A percentile compares a stretch with the other conserved stretches of the same genome.
Evolutionary conservation across 768 basidiomycete genomes (phyloP).

Genomic region (Leccinum aurantiacum): DNA sequence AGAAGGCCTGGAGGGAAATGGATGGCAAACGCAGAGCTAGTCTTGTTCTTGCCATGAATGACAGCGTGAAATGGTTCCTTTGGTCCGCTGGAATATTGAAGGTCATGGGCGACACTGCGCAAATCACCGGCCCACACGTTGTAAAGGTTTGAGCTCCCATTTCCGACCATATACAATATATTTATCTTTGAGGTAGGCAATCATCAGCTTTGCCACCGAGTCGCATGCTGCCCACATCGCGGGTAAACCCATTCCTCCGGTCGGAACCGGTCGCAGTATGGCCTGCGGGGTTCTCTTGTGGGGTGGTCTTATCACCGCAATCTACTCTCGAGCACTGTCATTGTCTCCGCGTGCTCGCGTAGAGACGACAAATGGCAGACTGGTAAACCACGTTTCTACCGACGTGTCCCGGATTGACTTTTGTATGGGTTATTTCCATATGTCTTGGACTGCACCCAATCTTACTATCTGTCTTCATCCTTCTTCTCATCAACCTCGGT

Average conservation of each 20-base stretch:
- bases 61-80: slow-evolving; percentile 75
- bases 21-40: slow-evolving; percentile 65
- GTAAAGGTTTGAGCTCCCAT: slow-evolving; percentile 59
- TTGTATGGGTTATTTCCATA: too few species aligned
- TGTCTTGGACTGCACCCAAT: too few species aligned
- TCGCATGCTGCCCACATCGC: slow-evolving; percentile 53
- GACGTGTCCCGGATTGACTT: slow-evolving; percentile 56
- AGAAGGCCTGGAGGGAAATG: slow-evolving; percentile 62
- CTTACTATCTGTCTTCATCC: too few species aligned
- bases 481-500: too few species aligned
- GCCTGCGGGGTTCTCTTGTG: slow-evolving; percentile 77
- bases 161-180: neutral
- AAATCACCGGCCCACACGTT: slow-evolving; percentile 72
- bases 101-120: slow-evolving; percentile 66
- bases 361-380: slow-evolving; percentile 73
- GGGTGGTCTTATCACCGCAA: slow-evolving; percentile 82
- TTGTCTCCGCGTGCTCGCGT: slow-evolving; percentile 79
- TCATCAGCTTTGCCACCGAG: slow-evolving; percentile 67
- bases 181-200: slow-evolving; percentile 41
- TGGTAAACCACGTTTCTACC: slow-evolving; percentile 46
- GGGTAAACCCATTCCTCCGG: slow-evolving; percentile 38
- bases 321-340: slow-evolving; percentile 75
- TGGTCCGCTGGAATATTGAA: slow-evolving; percentile 67
- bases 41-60: slow-evolving; percentile 68
- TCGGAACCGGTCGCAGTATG: slow-evolving; percentile 45